phyloP scores from a whole-genome alignment of 345 rosid genomes.

The Arabidopsis thaliana region TAIR10.1 NC_003076.8:2140001-2140500 shows the following conservation, averaged over 20 bases:
- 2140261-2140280: neutral
- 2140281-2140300: no score
- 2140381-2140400: no score
- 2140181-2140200: neutral
- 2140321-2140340: no score
- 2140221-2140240: constrained; percentile 28
- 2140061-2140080: constrained; percentile 10
- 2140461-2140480: constrained; percentile 11
- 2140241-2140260: neutral
- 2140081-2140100: neutral
- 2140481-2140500: constrained; percentile 18
- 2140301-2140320: no score
- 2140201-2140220: constrained; percentile 42
- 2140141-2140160: neutral
- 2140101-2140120: neutral
- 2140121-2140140: neutral
- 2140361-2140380: no score
- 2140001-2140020: constrained; percentile 10
- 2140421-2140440: no score
- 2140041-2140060: constrained; percentile 32
- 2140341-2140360: no score
- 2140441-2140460: neutral
- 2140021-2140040: constrained; percentile 26
- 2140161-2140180: neutral
- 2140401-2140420: no score